Conservation (phyloP, 2,329 filamentous ascomycete species). For the Nigrospora osmanthi region DNA sequence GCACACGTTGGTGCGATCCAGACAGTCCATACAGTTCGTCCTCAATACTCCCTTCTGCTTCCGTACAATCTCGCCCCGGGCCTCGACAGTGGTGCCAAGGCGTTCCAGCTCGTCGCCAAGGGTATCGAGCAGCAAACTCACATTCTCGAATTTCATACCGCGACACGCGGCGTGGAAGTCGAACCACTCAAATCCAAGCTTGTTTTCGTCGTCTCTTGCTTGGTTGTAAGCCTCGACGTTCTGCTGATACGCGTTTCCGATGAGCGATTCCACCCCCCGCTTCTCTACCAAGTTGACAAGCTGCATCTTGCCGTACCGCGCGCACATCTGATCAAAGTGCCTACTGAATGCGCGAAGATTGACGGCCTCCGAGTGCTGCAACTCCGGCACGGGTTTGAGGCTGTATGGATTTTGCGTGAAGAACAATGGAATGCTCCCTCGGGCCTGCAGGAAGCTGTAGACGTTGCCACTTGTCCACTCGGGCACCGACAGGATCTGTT, state of each 20-base stretch:
- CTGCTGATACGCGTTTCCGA: conserved; percentile 71
- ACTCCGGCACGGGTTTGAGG: conserved; percentile 75
- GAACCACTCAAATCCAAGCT: conserved; percentile 84
- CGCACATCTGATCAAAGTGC: conserved; percentile 66
- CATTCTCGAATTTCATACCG: conserved; percentile 97
- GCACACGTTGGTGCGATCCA: conserved; percentile 92
- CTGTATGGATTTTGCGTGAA: conserved; percentile 94
- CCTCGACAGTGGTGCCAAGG: conserved; percentile 62
- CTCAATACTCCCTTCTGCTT: conserved; percentile 72
- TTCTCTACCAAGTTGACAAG: conserved; percentile 84
- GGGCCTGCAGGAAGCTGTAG: conserved; percentile 79
- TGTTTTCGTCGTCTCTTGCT: conserved; percentile 31
- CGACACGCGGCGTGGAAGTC: conserved; percentile 90
- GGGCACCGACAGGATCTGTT: conserved; percentile 76
- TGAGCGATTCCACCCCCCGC: conserved; percentile 69
- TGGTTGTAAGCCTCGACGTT: conserved; percentile 61
- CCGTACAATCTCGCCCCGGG: conserved; percentile 30
- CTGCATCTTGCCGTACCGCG: conserved; percentile 69
- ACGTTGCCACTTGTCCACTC: conserved; percentile 57
- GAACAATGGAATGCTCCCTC: conserved; percentile 89
- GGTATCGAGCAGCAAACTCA: conserved; percentile 67
- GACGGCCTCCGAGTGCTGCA: conserved; percentile 72
- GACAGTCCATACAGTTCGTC: conserved; percentile 97
- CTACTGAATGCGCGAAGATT: conserved; percentile 72
- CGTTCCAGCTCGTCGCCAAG: conserved; percentile 60